A percentile compares a stretch with the other conserved stretches of the same genome.
phyloP scores from a whole-genome alignment of 2,329 filamentous ascomycete species.

The Fusarium tricinctum region DNA sequence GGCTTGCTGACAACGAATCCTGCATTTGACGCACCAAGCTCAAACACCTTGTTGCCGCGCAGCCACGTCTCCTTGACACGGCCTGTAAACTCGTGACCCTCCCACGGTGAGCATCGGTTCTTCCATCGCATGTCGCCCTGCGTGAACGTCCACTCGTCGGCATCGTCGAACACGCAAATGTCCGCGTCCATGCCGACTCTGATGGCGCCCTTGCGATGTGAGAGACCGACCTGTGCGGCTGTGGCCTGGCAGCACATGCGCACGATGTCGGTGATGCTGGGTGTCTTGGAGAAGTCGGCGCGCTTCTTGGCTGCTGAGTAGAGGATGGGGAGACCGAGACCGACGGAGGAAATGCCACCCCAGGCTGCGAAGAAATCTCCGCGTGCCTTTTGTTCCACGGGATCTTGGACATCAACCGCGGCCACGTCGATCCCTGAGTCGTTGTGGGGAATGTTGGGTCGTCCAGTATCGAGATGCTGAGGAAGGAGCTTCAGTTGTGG shows the following conservation, averaged over 20 bases:
- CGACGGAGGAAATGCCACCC: slow-evolving; percentile 96
- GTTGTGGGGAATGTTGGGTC: slow-evolving; percentile 60
- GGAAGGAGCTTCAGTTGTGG: slow-evolving; percentile 93
- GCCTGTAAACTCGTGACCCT: slow-evolving; percentile 82
- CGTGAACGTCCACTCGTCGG: slow-evolving; percentile 80
- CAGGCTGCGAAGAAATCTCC: slow-evolving; percentile 97
- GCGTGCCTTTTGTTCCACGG: slow-evolving; percentile 56
- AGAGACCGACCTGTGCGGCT: slow-evolving; percentile 86
- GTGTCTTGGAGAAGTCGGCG: slow-evolving; percentile 62
- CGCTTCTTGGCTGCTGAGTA: slow-evolving; percentile 81
- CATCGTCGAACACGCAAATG: slow-evolving; percentile 91
- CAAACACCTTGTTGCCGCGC: slow-evolving; percentile 80
- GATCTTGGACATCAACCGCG: slow-evolving; percentile 49
- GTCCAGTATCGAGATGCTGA: slow-evolving; percentile 64
- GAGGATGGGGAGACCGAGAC: slow-evolving; percentile 90
- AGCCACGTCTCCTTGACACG: slow-evolving; percentile 90
- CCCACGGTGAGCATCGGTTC: slow-evolving; percentile 92
- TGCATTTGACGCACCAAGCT: slow-evolving; percentile 67
- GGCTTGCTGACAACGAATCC: slow-evolving; percentile 67
- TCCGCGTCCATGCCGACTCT: slow-evolving; percentile 89
- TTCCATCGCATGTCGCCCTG: slow-evolving; percentile 91
- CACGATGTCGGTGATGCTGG: slow-evolving; percentile 81
- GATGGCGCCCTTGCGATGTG: slow-evolving; percentile 81
- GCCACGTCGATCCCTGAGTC: slow-evolving; percentile 69
- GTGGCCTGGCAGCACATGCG: slow-evolving; percentile 89